Evolutionary conservation across 345 rosid genomes (phyloP).

Genomic region (Eucalyptus sideroxylon): DNA sequence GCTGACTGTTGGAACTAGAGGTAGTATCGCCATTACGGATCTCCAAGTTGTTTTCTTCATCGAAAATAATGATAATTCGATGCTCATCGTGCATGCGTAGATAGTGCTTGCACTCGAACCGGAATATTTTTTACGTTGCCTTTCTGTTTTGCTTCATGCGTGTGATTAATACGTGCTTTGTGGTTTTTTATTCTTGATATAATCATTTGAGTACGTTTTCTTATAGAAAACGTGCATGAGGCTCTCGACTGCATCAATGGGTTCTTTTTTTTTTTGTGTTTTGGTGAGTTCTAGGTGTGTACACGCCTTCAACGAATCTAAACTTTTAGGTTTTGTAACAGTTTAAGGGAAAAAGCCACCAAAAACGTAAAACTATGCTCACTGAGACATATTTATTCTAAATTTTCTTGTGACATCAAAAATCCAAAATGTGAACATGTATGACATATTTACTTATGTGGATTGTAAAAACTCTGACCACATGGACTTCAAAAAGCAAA

Average conservation of each 20-base stretch:
- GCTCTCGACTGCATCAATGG: not conserved
- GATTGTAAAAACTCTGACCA: too few species aligned
- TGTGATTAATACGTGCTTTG: not conserved
- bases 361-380: too few species aligned
- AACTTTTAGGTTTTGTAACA: not conserved
- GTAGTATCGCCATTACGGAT: slow-evolving; percentile 2
- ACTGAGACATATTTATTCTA: too few species aligned
- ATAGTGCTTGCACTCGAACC: not conserved
- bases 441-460: too few species aligned
- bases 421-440: too few species aligned
- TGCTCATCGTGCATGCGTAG: not conserved
- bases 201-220: not conserved
- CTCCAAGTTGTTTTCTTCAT: not conserved
- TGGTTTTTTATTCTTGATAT: not conserved
- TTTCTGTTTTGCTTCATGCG: not conserved
- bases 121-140: not conserved
- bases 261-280: not conserved
- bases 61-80: not conserved
- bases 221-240: not conserved
- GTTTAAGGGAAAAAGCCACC: not conserved
- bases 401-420: too few species aligned
- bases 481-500: too few species aligned
- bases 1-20: slow-evolving; percentile 76
- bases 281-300: not conserved
- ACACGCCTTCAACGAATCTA: not conserved